phyloP scores from a whole-genome alignment of 1,284 basidiomycete species.

The Porphyrellus sp. region DNA sequence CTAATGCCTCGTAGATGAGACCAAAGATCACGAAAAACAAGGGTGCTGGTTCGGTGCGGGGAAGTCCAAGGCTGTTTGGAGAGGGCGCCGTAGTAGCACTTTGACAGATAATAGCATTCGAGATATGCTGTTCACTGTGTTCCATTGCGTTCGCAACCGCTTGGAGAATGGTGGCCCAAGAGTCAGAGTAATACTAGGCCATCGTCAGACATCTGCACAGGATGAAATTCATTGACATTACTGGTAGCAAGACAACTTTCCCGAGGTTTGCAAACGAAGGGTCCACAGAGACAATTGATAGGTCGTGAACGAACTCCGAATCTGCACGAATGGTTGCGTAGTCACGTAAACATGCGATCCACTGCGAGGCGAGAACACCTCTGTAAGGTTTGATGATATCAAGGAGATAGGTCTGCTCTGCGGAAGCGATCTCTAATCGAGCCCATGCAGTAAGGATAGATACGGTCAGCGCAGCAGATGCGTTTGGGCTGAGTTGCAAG shows the following conservation, averaged over 20 bases:
- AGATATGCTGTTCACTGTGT: constrained; percentile 61
- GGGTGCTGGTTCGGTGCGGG: constrained; percentile 69
- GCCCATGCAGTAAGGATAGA: constrained; percentile 96
- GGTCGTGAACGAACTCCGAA: constrained; percentile 78
- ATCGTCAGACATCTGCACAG: constrained; percentile 2
- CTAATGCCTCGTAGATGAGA: constrained; percentile 87
- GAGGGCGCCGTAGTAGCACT: constrained; percentile 25
- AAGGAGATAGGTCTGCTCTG: constrained; percentile 72
- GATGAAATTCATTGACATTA: constrained; percentile 40
- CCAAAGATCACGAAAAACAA: constrained; percentile 93
- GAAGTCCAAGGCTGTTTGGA: constrained; percentile 22
- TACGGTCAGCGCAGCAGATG: constrained; percentile 91
- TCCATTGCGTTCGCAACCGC: constrained; percentile 85
- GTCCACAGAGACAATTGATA: constrained; percentile 67
- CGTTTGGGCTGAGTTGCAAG: constrained; percentile 88
- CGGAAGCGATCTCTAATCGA: constrained; percentile 80
- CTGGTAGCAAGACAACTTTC: constrained; percentile 86
- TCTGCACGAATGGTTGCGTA: constrained; percentile 90
- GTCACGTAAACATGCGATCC: constrained; percentile 88
- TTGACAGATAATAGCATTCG: constrained; percentile 81
- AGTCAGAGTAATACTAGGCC: constrained; percentile 81
- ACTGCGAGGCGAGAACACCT: constrained; percentile 72
- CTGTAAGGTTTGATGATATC: constrained; percentile 85
- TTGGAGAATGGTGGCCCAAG: constrained; percentile 84
- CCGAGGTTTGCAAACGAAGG: constrained; percentile 85